Percentiles rank a stretch among this genome's conserved stretches.
Evolutionary conservation across 2,329 filamentous ascomycete species (phyloP).

Genomic region (Aspergillus caelatus): DNA sequence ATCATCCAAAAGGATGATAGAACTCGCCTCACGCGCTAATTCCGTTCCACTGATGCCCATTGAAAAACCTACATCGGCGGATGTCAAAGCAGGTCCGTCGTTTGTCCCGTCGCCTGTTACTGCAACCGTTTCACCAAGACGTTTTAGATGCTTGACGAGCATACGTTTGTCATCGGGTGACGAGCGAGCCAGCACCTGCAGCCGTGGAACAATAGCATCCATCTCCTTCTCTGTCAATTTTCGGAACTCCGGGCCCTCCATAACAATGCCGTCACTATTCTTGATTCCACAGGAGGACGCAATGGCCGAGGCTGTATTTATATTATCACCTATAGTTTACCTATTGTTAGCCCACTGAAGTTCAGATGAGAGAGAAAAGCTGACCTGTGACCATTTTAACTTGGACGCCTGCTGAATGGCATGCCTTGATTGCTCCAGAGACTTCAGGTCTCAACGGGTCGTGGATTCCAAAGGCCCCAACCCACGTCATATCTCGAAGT

Average conservation of each 20-base stretch:
- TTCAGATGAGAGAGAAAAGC: constrained; percentile 43
- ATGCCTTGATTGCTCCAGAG: constrained; percentile 64
- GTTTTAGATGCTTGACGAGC: constrained; percentile 60
- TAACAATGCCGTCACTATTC: constrained; percentile 58
- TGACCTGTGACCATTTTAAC: constrained; percentile 18
- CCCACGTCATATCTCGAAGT: constrained; percentile 70
- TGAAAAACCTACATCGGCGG: constrained; percentile 65
- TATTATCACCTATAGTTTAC: constrained; percentile 56
- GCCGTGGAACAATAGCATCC: constrained; percentile 56
- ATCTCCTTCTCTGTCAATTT: constrained; percentile 60
- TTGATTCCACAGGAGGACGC: constrained; percentile 71
- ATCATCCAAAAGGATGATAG: constrained; percentile 67
- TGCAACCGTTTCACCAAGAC: constrained; percentile 61
- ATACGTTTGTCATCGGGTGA: constrained; percentile 67
- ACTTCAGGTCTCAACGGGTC: constrained; percentile 70
- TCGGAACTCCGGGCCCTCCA: constrained; percentile 68
- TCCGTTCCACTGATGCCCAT: constrained; percentile 67
- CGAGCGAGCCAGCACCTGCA: constrained; percentile 65
- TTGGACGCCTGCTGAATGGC: constrained; percentile 57
- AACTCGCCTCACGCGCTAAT: constrained; percentile 65
- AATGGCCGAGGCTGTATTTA: constrained; percentile 71
- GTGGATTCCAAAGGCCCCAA: constrained; percentile 71
- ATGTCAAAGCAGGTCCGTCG: constrained; percentile 64
- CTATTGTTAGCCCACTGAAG: constrained; percentile 60
- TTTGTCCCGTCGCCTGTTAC: constrained; percentile 67